These are phyloP conservation scores for Raffaelea albimanens DNA, from an alignment of 2,329 filamentous ascomycete species.

Conservation along the genomic window DNA sequence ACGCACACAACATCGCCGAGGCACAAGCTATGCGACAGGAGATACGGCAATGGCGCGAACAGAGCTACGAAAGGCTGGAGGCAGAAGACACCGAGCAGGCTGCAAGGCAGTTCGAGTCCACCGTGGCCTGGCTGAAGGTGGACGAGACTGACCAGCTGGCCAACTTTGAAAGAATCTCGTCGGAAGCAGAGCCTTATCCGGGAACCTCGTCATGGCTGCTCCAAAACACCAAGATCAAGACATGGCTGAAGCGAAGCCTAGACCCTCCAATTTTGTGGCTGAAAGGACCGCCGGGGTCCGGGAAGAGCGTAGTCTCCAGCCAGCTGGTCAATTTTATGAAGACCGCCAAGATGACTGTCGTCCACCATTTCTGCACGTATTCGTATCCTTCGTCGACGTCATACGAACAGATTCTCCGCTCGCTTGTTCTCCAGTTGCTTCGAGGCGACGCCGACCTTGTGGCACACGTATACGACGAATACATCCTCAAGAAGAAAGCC, in stretches of 20 bases:
- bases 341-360: constrained; percentile 10
- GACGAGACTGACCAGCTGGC: constrained; percentile 21
- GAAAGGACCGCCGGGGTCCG: constrained; percentile 24
- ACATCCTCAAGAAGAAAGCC: constrained; percentile 14
- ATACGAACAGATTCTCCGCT: constrained; percentile 23
- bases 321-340: constrained; percentile 21
- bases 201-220: constrained; percentile 26
- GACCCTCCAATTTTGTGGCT: constrained; percentile 20
- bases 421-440: constrained; percentile 22
- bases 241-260: constrained; percentile 16
- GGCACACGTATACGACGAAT: constrained; percentile 17
- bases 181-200: constrained; percentile 16
- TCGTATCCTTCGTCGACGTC: constrained; percentile 19
- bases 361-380: constrained; percentile 25
- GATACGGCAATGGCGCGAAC: constrained; percentile 16
- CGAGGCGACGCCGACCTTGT: constrained; percentile 16
- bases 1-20: constrained; percentile 20
- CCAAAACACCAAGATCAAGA: constrained; percentile 16
- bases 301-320: constrained; percentile 24
- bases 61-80: constrained; percentile 13
- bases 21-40: constrained; percentile 15
- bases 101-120: constrained; percentile 15
- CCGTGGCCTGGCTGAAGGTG: constrained; percentile 20
- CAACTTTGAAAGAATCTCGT: constrained; percentile 19
- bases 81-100: constrained; percentile 16